Percentiles rank a stretch among this genome's conserved stretches.
phyloP scores from a whole-genome alignment of 2,329 filamentous ascomycete species.

The Clathrospora elynae region DNA sequence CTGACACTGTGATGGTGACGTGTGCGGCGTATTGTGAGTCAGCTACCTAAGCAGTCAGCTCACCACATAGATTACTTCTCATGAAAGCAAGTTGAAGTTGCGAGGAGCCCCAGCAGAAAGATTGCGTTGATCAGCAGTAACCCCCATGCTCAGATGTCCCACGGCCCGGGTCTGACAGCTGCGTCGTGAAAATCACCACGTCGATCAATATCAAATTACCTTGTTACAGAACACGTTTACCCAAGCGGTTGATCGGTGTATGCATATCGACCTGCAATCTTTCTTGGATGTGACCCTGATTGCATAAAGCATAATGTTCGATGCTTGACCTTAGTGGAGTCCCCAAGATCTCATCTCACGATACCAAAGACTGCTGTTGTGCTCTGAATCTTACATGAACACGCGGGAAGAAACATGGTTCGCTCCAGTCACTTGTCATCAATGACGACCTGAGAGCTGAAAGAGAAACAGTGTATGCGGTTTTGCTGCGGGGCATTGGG shows the following conservation, averaged over 20 bases:
- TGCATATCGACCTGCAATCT: neutral
- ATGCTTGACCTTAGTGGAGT: neutral
- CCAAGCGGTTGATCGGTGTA: constrained; percentile 4
- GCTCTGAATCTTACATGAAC: neutral
- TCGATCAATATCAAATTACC: constrained; percentile 14
- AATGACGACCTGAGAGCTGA: constrained; percentile 1
- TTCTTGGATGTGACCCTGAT: constrained; percentile 3
- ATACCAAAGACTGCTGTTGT: neutral
- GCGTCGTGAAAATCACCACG: constrained; percentile 10
- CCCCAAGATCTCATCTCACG: constrained; percentile 1
- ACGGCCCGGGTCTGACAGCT: constrained; percentile 12
- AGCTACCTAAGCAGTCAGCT: constrained; percentile 10
- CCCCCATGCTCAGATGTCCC: constrained; percentile 3
- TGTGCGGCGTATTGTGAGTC: constrained; percentile 8
- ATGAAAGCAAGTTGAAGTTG: neutral
- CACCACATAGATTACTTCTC: constrained; percentile 1
- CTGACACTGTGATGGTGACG: neutral
- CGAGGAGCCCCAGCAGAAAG: neutral
- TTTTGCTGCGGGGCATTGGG: too few relatives aligned
- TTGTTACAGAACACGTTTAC: constrained; percentile 5
- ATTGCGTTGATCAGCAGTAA: constrained; percentile 6
- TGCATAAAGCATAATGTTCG: constrained; percentile 8
- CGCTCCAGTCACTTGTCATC: neutral
- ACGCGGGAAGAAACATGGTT: neutral
- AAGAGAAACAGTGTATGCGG: neutral